These are phyloP conservation scores for Rhododendron ferrugineum DNA, from an alignment of 148 eudicot species.

Conservation along the genomic window DNA sequence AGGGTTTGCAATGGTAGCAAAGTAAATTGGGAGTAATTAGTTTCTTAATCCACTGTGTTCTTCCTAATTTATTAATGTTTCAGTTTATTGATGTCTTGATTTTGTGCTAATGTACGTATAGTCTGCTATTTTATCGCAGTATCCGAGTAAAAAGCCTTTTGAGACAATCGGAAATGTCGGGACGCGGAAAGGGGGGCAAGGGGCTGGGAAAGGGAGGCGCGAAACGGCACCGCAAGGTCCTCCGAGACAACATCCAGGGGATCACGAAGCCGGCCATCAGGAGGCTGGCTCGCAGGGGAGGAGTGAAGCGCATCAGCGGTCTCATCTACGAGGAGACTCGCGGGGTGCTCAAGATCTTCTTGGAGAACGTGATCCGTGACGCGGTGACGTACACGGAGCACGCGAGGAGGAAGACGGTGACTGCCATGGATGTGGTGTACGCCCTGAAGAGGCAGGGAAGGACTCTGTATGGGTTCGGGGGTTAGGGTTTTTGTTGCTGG, in stretches of 20 bases:
- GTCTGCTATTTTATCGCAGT: background rate
- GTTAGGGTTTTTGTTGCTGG: background rate
- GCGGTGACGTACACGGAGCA: background rate
- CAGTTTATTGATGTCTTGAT: background rate
- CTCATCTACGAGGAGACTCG: background rate
- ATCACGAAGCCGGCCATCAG: background rate
- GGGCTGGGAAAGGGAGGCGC: background rate
- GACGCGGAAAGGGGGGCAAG: background rate
- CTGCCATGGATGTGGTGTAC: background rate
- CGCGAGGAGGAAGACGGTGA: background rate
- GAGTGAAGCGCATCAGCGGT: background rate
- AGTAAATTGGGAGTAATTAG: background rate
- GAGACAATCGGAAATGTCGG: background rate
- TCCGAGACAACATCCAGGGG: background rate
- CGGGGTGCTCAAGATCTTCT: background rate
- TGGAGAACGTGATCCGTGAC: background rate
- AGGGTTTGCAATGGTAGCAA: background rate
- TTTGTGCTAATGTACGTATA: too few relatives aligned
- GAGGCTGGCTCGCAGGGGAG: conserved; percentile 3
- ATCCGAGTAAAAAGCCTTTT: background rate
- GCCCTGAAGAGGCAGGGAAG: background rate
- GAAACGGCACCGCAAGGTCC: background rate
- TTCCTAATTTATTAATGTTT: background rate
- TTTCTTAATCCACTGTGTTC: background rate
- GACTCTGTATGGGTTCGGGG: background rate